Base-by-base conservation (phyloP, 108 stramenopile species). In the Pseudonitzschia pungens region DNA sequence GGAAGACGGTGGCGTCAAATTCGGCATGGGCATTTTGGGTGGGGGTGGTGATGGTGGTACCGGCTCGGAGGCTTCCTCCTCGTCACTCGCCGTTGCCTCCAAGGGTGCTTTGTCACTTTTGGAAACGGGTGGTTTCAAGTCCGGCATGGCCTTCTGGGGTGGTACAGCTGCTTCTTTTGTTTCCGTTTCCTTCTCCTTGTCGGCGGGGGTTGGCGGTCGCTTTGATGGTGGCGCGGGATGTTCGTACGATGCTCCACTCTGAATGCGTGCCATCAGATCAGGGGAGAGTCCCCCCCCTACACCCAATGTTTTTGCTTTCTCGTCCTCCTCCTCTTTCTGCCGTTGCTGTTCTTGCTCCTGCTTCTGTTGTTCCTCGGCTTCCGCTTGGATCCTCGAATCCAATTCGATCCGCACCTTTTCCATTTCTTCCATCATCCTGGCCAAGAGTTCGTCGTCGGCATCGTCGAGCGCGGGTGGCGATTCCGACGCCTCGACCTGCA, bases 351-450 rank as follows among this genome's bases (percentile, higher is more conserved):
- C 2, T n/a, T 51, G 50, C 50, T n/a, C 7, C 9, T n/a, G 50
- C 50, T n/a, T 3, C 50, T 55, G 2, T 4, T 26, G 54, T 48
- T 48, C 45, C 45, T 48, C 45, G 5, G 5, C 54, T 55, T 55
- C 54, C 22, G 54, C 54, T 26, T 55, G 9, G 24, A 55, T 22
- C 10, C 54, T 55, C 54, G 54, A 55, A 22, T 55, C 54, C 26
- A 55, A 24, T 22, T 55, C 54, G 24, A 55, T 55, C 54, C 24
- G 21, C 12, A 55, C 54, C 54, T 55, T 55, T 55, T 55, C 54
- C 54, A 55, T 55, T 55, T 55, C 54, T 55, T 55, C 54, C 54
- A 55, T 55, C n/a, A 55, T 21, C 54, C 20, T 55, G 9, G 21
- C 26, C n/a, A 55, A 24, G 24, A 55, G 12, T 26, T 55, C 54